Conservation (phyloP, 2,329 filamentous ascomycete species). For the Hypomyces rosellus region DNA sequence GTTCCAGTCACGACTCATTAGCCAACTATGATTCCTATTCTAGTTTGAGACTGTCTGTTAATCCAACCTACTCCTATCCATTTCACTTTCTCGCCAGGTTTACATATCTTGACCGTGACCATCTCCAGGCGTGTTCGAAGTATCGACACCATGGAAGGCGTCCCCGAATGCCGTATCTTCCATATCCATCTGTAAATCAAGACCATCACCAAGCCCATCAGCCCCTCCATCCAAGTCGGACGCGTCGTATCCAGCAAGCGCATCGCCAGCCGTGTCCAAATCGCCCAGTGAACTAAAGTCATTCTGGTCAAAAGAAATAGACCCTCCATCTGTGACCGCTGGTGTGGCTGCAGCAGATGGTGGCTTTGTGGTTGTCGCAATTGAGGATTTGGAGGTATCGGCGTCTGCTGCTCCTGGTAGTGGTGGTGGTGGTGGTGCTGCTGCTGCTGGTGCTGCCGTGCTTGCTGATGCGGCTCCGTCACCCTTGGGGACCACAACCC, state of each 20-base stretch:
- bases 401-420: slow-evolving; percentile 6
- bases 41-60: too few relatives aligned
- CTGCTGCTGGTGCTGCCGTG: slow-evolving; percentile 1
- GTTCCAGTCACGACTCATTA: background rate
- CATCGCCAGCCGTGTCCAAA: slow-evolving; percentile 65
- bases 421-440: too few relatives aligned
- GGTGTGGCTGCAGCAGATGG: slow-evolving; percentile 40
- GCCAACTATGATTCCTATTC: background rate
- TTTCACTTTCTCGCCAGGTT: too few relatives aligned
- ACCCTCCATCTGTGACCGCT: slow-evolving; percentile 34
- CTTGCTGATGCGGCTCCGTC: slow-evolving; percentile 38
- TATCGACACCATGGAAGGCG: slow-evolving; percentile 63
- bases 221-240: slow-evolving; percentile 41
- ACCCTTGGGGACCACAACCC: slow-evolving; percentile 68
- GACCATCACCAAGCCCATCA: slow-evolving; percentile 46
- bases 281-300: slow-evolving; percentile 60
- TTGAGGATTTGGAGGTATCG: slow-evolving; percentile 17
- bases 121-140: slow-evolving; percentile 30
- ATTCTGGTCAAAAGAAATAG: slow-evolving; percentile 45
- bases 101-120: slow-evolving; percentile 30
- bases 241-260: slow-evolving; percentile 59
- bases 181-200: slow-evolving; percentile 60
- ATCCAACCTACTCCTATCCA: too few relatives aligned
- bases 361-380: slow-evolving; percentile 27
- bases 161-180: slow-evolving; percentile 80